phyloP scores from a whole-genome alignment of 2,329 filamentous ascomycete species.

The Fusarium chlamydosporum region DNA sequence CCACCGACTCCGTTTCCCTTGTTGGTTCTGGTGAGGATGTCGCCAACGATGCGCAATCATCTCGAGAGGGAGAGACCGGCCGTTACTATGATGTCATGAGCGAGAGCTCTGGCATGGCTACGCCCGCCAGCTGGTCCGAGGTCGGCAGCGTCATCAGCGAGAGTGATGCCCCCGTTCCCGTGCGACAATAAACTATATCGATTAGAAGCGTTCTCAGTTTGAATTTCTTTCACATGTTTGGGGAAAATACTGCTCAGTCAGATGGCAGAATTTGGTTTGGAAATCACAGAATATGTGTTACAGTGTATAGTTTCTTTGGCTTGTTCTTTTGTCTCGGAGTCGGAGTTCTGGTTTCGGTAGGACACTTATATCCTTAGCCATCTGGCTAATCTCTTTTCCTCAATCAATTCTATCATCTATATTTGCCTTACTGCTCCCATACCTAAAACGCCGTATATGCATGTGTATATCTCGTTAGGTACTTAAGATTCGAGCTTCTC shows the following conservation, averaged over 20 bases:
- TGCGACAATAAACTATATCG: slow-evolving; percentile 50
- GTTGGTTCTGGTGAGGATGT: slow-evolving; percentile 66
- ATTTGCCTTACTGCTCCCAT: not conserved
- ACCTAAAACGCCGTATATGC: slow-evolving; percentile 15
- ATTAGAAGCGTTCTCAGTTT: not conserved
- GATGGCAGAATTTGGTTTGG: slow-evolving; percentile 3
- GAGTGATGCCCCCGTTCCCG: slow-evolving; percentile 58
- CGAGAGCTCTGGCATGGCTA: slow-evolving; percentile 71
- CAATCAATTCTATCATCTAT: slow-evolving; percentile 18
- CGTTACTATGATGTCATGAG: slow-evolving; percentile 69
- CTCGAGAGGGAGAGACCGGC: slow-evolving; percentile 56
- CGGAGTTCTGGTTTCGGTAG: slow-evolving; percentile 39
- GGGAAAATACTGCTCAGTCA: slow-evolving; percentile 3
- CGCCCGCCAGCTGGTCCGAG: slow-evolving; percentile 75
- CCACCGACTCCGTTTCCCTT: slow-evolving; percentile 70
- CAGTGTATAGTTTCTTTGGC: slow-evolving; percentile 6
- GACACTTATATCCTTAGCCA: slow-evolving; percentile 45
- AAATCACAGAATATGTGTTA: slow-evolving; percentile 21
- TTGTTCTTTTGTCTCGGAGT: slow-evolving; percentile 33
- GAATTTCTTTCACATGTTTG: too few species aligned
- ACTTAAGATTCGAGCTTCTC: slow-evolving; percentile 47
- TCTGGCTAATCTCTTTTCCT: slow-evolving; percentile 34
- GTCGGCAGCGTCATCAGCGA: slow-evolving; percentile 74
- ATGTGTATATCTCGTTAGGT: not conserved
- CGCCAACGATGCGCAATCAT: slow-evolving; percentile 60